Conservation (phyloP, 345 rosid genomes). For the Camelina hispida region DNA sequence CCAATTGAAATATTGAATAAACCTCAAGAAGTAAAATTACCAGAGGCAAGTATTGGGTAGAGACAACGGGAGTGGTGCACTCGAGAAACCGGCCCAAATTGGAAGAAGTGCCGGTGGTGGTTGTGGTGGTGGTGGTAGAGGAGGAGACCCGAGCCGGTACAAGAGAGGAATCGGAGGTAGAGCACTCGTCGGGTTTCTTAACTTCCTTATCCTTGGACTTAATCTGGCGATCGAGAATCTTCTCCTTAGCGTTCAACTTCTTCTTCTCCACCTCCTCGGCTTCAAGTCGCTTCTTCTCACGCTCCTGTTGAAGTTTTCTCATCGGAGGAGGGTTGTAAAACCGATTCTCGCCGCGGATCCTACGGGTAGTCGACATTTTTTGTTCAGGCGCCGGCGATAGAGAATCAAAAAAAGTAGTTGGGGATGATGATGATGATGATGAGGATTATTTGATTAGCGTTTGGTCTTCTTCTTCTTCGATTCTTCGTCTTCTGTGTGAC, state of each 20-base stretch:
- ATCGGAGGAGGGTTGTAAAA: slow-evolving; percentile 59
- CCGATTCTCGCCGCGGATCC: slow-evolving; percentile 55
- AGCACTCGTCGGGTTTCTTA: slow-evolving; percentile 49
- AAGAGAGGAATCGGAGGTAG: slow-evolving; percentile 48
- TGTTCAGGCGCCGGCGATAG: slow-evolving; percentile 10
- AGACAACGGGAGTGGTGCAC: slow-evolving; percentile 71
- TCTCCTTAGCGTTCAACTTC: slow-evolving; percentile 24
- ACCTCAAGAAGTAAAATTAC: slow-evolving; percentile 42
- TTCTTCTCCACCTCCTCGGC: slow-evolving; percentile 32
- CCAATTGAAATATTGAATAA: not conserved
- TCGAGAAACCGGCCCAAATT: slow-evolving; percentile 89
- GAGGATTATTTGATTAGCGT: not conserved
- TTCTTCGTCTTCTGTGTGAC: slow-evolving; percentile 8
- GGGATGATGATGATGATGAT: not conserved
- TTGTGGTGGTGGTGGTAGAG: not conserved
- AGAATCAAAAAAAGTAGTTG: slow-evolving; percentile 17
- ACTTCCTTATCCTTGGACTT: slow-evolving; percentile 33
- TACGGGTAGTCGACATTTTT: slow-evolving; percentile 44
- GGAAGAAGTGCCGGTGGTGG: slow-evolving; percentile 36
- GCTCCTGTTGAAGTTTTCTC: slow-evolving; percentile 47
- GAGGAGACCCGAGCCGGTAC: slow-evolving; percentile 42
- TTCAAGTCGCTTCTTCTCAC: slow-evolving; percentile 46
- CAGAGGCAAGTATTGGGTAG: slow-evolving; percentile 68
- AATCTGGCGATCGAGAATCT: slow-evolving; percentile 26
- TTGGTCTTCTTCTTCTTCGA: slow-evolving; percentile 6